Conservation (phyloP, 139 green algal species). For the Gonium pectorale region DNA sequence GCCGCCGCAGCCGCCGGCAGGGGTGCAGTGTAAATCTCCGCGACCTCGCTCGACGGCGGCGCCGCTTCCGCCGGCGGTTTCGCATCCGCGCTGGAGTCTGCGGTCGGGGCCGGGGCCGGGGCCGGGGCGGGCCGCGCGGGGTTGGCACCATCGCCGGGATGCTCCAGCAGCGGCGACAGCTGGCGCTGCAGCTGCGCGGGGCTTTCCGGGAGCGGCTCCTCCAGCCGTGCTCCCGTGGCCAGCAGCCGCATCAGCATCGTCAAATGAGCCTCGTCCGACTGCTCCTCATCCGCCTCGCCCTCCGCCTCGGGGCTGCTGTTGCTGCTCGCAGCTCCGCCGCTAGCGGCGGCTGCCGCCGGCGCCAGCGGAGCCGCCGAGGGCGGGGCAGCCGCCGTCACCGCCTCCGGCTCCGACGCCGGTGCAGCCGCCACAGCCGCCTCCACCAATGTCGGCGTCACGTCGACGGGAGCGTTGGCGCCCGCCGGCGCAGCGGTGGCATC, state of each 20-base stretch:
- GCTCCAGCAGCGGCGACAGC: not conserved
- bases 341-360: not conserved
- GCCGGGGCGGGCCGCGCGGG: no score
- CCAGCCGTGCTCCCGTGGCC: conserved; percentile 23
- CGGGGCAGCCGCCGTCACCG: not conserved
- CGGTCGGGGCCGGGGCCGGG: no score
- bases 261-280: conserved; percentile 19
- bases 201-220: conserved; percentile 38
- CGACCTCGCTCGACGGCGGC: no score
- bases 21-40: no score
- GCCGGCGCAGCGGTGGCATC: not conserved
- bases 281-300: conserved; percentile 17
- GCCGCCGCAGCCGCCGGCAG: no score
- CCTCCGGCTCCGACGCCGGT: not conserved
- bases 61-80: no score
- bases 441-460: no score
- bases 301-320: conserved; percentile 7
- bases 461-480: no score
- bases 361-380: not conserved
- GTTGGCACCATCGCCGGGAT: no score
- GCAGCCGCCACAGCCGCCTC: not conserved
- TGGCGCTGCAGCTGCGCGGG: conserved; percentile 16
- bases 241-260: conserved; percentile 35
- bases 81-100: no score
- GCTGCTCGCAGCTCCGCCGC: not conserved